Percentiles rank a stretch among this genome's conserved stretches.
Evolutionary conservation across 1,139 yeast genomes (phyloP).

Genomic region (Yamadazyma epiphylla): DNA sequence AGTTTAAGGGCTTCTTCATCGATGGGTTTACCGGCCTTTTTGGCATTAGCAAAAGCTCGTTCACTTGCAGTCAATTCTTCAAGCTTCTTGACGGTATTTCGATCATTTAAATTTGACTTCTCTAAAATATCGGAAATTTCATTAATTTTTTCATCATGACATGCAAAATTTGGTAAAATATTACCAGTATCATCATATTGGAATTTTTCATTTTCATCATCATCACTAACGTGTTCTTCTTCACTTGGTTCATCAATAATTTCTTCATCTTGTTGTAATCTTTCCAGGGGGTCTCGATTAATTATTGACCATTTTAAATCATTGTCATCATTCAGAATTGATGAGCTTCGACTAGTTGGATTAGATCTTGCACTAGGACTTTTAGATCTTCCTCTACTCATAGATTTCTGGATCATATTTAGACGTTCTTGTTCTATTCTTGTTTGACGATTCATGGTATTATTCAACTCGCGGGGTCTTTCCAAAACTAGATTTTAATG

Average conservation of each 20-base stretch:
- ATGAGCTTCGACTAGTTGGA: conserved; percentile 30
- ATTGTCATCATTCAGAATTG: conserved; percentile 36
- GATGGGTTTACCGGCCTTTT: conserved; percentile 44
- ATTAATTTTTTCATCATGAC: conserved; percentile 43
- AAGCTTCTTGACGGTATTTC: conserved; percentile 41
- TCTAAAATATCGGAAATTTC: conserved; percentile 43
- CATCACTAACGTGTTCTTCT: conserved; percentile 65
- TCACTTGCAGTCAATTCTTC: conserved; percentile 60
- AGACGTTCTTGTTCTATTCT: conserved; percentile 43
- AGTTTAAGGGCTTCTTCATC: conserved; percentile 40
- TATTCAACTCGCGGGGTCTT: no score
- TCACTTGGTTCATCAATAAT: conserved; percentile 46
- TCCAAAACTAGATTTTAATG: conserved; percentile 7
- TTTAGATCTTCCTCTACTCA: conserved; percentile 36
- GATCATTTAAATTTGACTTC: conserved; percentile 40
- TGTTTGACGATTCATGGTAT: conserved; percentile 38
- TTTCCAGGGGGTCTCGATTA: conserved; percentile 58
- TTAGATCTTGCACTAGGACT: conserved; percentile 29
- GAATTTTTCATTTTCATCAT: conserved; percentile 53
- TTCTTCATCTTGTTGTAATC: conserved; percentile 24
- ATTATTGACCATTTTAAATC: conserved; percentile 48
- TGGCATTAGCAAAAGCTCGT: conserved; percentile 59
- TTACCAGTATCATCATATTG: conserved; percentile 61
- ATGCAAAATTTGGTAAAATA: conserved; percentile 57
- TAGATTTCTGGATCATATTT: conserved; percentile 37